Percentiles rank a stretch among this genome's conserved stretches.
These are phyloP conservation scores for Leccinum barrowsii DNA, from an alignment of 768 basidiomycete species.

Conservation along the genomic window DNA sequence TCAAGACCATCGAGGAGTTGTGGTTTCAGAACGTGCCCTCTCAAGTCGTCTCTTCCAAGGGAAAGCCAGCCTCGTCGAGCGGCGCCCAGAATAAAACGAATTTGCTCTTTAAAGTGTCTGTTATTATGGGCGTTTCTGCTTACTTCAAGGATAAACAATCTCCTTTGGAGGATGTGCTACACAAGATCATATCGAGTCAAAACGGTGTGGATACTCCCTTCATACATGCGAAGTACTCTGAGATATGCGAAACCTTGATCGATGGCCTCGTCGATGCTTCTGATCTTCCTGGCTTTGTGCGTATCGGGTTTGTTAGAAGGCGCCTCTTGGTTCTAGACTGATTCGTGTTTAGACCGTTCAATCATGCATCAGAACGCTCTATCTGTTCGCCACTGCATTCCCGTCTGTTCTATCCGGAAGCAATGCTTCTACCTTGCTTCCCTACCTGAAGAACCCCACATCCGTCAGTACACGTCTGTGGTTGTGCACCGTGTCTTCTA, in stretches of 20 bases:
- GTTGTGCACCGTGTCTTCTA: neutral
- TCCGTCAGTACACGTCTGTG: constrained; percentile 48
- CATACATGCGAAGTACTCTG: constrained; percentile 67
- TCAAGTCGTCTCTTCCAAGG: constrained; percentile 37
- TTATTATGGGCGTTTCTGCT: constrained; percentile 84
- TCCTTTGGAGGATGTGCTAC: constrained; percentile 79
- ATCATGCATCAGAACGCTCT: constrained; percentile 82
- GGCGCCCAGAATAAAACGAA: constrained; percentile 48
- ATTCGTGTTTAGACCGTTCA: constrained; percentile 57
- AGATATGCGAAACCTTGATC: constrained; percentile 83
- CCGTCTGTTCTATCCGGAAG: constrained; percentile 79
- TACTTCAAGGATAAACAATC: constrained; percentile 82
- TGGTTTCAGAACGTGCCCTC: constrained; percentile 61
- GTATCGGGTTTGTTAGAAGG: constrained; percentile 24
- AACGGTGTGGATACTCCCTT: constrained; percentile 47
- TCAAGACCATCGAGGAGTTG: constrained; percentile 86
- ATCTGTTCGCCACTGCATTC: constrained; percentile 78
- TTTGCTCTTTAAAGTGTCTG: constrained; percentile 62
- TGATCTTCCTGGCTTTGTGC: constrained; percentile 71
- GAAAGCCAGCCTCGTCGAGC: constrained; percentile 28
- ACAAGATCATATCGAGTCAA: constrained; percentile 77
- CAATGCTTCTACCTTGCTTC: constrained; percentile 82
- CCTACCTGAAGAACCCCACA: constrained; percentile 82
- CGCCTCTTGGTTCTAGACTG: neutral
- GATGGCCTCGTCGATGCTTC: constrained; percentile 87